Base-by-base conservation (phyloP, 768 basidiomycete genomes). In the Mycena chlorophos region DNA sequence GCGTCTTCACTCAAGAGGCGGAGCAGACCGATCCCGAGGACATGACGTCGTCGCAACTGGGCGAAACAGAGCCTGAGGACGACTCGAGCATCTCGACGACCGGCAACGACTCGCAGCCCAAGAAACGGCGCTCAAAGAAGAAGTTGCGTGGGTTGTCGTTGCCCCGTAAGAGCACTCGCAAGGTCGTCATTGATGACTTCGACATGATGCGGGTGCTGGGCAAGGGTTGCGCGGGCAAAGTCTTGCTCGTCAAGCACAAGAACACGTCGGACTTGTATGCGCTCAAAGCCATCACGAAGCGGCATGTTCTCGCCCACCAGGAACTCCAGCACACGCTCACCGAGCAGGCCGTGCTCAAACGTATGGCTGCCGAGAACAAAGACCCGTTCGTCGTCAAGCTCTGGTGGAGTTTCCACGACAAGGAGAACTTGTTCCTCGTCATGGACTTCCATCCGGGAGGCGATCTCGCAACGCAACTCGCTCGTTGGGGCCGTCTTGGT, bases 401-500 rank as follows among this genome's bases (percentile, higher is more conserved):
- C 17, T 91, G 93, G 85, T 95, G 91, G 89, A 90, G 90, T 72
- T 99, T 98, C 76, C 95, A 98, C 72, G 95, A 98, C 73, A 90
- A 91, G 74, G 94, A 98, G 70, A 96, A 97, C 68, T 73, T 98
- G 59, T 98, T 95, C 74, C 83, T 99, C 66, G 93, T 98, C 40
- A 95, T 99, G 89, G 94, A 97, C 72, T 96, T 95, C 74, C 94
- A 96, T 66, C 90, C 92, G 55, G 94, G 94, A 37, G 94, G 97
- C 52, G 97, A 99, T 69, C 81, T 99, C 37, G 97, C 96, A 12
- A 98, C 97, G 25, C 97, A 98, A 71, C 87, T 99, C 57, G 93
- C 94, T 40, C 84, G 95, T 34, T 95, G 94, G 91, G 94, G 96
- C 14, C 83, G 92, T 40, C 76, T 99, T 5, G 97, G 97, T 2